These are phyloP conservation scores for Gaultheria prostrata DNA, from an alignment of 148 eudicot species.

Conservation along the genomic window DNA sequence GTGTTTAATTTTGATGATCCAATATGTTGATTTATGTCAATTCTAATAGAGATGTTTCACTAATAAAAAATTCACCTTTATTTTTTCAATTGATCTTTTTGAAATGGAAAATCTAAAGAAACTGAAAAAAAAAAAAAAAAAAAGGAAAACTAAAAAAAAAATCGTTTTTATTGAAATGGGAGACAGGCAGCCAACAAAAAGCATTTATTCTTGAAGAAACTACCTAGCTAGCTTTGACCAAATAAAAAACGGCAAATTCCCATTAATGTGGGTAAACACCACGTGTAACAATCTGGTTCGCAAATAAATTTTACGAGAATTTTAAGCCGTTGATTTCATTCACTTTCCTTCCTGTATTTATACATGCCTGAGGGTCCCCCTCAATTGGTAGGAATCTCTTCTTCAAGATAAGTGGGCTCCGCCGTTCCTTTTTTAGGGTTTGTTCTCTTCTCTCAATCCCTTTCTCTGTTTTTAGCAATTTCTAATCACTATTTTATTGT, in stretches of 20 bases:
- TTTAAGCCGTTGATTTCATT: neutral
- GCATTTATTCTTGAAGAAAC: neutral
- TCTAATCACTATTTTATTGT: neutral
- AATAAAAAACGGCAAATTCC: neutral
- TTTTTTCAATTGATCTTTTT: too few species aligned
- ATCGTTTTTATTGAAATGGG: too few species aligned
- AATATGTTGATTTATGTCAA: neutral
- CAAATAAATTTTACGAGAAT: neutral
- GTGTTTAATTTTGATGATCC: neutral
- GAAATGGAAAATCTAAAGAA: too few species aligned
- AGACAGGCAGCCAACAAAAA: too few species aligned
- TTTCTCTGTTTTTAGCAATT: neutral
- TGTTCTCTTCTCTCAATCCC: neutral
- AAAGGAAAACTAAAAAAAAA: neutral
- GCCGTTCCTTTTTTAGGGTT: neutral
- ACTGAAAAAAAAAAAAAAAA: neutral
- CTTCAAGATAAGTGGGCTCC: slow-evolving; percentile 6
- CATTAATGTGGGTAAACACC: neutral
- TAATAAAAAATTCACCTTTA: too few species aligned
- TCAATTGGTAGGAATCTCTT: neutral
- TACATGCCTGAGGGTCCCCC: neutral
- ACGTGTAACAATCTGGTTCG: neutral
- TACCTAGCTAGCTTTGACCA: neutral
- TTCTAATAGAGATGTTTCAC: neutral
- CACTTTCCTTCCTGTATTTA: neutral